Percentiles rank a stretch among this genome's conserved stretches.
Conservation (phyloP, 768 basidiomycete genomes). For the Guyanaporus albipodus region DNA sequence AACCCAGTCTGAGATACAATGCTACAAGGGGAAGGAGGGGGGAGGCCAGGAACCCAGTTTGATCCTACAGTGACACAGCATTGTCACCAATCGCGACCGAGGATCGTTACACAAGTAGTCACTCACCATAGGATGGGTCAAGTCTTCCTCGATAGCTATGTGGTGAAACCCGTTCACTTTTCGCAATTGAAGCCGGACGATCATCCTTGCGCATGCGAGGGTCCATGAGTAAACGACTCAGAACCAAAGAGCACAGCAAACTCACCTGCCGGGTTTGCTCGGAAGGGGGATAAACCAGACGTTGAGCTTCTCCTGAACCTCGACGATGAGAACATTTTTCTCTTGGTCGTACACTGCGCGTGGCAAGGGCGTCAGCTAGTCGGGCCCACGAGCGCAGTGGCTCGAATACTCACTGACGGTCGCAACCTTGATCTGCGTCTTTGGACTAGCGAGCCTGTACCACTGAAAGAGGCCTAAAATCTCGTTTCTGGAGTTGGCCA, state of each 20-base stretch:
- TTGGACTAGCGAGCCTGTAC: conserved; percentile 61
- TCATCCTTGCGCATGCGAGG: conserved; percentile 31
- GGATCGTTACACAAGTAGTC: background rate
- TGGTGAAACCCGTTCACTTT: conserved; percentile 39
- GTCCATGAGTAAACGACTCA: background rate
- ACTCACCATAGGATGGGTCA: conserved; percentile 52
- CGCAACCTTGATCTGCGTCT: conserved; percentile 38
- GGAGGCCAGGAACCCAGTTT: conserved; percentile 18
- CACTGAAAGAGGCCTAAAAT: conserved; percentile 59
- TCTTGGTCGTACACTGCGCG: conserved; percentile 46
- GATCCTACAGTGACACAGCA: conserved; percentile 14
- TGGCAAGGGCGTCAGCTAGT: background rate
- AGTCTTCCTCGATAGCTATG: conserved; percentile 56
- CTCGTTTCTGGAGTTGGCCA: conserved; percentile 48
- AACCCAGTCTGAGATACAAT: conserved; percentile 17
- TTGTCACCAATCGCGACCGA: background rate
- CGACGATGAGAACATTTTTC: conserved; percentile 42
- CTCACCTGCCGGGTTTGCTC: conserved; percentile 45
- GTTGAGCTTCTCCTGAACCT: conserved; percentile 40
- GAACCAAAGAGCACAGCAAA: background rate
- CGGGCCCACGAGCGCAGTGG: background rate
- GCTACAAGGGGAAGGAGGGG: conserved; percentile 17
- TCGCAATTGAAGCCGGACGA: conserved; percentile 49
- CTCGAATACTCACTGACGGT: conserved; percentile 39
- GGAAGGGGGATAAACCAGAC: conserved; percentile 48